Evolutionary conservation across 768 basidiomycete species (phyloP).

Genomic region (Phlebiopsis flavidoalba): DNA sequence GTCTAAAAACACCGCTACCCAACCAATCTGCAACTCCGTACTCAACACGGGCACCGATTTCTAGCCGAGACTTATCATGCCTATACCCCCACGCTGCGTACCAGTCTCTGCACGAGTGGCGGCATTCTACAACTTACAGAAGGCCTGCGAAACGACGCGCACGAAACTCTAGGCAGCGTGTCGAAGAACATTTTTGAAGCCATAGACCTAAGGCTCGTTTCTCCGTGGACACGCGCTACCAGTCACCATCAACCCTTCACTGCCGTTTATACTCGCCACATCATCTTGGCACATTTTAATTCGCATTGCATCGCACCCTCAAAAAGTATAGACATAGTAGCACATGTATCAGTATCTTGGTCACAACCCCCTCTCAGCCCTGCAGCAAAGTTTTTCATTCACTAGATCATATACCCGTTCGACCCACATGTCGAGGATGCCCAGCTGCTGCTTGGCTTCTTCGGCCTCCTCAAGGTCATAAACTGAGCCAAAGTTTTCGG

Average conservation of each 20-base stretch:
- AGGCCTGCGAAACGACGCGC: conserved; percentile 53
- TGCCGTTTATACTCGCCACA: background rate
- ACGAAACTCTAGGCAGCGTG: conserved; percentile 27
- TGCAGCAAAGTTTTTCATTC: background rate
- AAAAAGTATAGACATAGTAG: background rate
- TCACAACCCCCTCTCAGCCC: background rate
- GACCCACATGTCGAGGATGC: conserved; percentile 17
- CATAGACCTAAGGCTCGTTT: background rate
- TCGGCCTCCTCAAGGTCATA: background rate
- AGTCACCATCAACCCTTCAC: background rate
- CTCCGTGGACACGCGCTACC: background rate
- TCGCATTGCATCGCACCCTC: background rate
- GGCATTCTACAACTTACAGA: conserved; percentile 66
- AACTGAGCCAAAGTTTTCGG: background rate
- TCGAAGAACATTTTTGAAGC: background rate
- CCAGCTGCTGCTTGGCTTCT: conserved; percentile 8
- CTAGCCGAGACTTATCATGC: conserved; percentile 67
- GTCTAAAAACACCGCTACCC: background rate
- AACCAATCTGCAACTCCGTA: background rate
- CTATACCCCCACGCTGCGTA: conserved; percentile 88
- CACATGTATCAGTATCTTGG: background rate
- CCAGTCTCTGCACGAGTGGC: conserved; percentile 70
- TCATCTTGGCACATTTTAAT: background rate
- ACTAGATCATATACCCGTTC: conserved; percentile 7
- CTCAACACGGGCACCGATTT: no score